phyloP scores from a whole-genome alignment of 139 green algal species.

The Chlorella sp. region DNA sequence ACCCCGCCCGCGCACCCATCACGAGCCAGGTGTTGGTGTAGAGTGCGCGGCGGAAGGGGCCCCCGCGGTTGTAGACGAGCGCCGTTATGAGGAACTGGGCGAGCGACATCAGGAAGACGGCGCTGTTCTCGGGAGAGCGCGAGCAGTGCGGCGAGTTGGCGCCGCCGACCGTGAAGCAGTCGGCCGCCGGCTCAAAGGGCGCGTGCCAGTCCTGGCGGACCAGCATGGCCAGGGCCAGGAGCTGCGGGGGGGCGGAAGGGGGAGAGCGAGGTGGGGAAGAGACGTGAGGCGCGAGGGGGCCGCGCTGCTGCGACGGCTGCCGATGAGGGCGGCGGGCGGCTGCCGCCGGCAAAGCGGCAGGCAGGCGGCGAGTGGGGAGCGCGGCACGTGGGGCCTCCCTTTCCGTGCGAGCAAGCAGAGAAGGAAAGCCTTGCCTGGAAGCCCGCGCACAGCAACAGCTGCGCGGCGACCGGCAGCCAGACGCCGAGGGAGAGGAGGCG shows the following conservation, averaged over 20 bases:
- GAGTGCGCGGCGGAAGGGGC: slow-evolving; percentile 30
- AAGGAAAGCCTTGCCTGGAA: no score
- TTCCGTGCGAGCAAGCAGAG: no score
- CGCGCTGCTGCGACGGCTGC: no score
- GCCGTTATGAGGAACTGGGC: slow-evolving; percentile 42
- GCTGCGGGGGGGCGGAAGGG: background rate
- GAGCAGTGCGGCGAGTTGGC: slow-evolving; percentile 27
- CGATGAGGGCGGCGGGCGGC: no score
- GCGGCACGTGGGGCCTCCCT: no score
- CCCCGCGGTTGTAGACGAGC: slow-evolving; percentile 45
- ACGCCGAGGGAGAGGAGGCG: slow-evolving; percentile 63
- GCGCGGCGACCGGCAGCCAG: slow-evolving; percentile 47
- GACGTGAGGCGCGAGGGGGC: no score
- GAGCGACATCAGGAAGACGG: slow-evolving; percentile 32
- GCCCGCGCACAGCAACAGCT: slow-evolving; percentile 52
- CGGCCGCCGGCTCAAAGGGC: slow-evolving; percentile 31
- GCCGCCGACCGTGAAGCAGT: slow-evolving; percentile 25
- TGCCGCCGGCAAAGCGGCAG: no score
- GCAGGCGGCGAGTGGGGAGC: no score
- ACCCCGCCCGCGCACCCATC: slow-evolving; percentile 14
- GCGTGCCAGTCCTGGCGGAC: slow-evolving; percentile 26
- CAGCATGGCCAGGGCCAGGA: slow-evolving; percentile 28
- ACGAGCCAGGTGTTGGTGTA: slow-evolving; percentile 41
- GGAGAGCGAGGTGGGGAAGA: background rate
- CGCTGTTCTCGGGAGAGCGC: slow-evolving; percentile 32